Conservation (phyloP, 805 yeast species). For the Scheffersomyces lignosus region DNA sequence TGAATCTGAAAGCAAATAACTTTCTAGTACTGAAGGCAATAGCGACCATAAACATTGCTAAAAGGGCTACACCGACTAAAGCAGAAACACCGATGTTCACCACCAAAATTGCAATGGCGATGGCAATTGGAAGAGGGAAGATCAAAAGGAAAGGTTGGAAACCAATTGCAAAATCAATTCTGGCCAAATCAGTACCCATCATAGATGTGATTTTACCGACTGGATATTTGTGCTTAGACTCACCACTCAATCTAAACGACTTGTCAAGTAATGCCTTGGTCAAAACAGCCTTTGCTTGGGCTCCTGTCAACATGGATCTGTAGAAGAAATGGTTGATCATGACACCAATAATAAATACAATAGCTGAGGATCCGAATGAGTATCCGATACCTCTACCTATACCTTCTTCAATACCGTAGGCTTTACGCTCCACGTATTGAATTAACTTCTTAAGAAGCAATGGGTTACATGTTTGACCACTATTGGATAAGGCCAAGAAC, state of each 20-base stretch:
- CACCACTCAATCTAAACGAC: conserved; percentile 19
- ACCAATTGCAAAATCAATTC: conserved; percentile 28
- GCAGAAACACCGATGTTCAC: conserved; percentile 24
- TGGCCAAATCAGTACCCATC: conserved; percentile 28
- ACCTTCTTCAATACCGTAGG: conserved; percentile 21
- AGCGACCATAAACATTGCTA: conserved; percentile 28
- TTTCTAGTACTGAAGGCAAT: conserved; percentile 50
- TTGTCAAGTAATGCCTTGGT: conserved; percentile 25
- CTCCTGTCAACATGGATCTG: conserved; percentile 25
- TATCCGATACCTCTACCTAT: conserved; percentile 37
- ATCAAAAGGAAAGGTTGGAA: conserved; percentile 24
- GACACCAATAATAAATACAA: conserved; percentile 24
- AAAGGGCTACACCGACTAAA: conserved; percentile 25
- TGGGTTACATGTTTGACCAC: conserved; percentile 31
- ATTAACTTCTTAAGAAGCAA: conserved; percentile 39
- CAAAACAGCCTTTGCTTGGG: conserved; percentile 24
- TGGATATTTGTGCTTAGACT: conserved; percentile 21
- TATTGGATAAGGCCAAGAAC: conserved; percentile 23
- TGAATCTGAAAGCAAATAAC: conserved; percentile 55
- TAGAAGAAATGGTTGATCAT: conserved; percentile 24
- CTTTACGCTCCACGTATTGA: conserved; percentile 29
- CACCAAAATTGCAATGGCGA: conserved; percentile 23
- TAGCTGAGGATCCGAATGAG: conserved; percentile 35
- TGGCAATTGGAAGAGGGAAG: conserved; percentile 24
- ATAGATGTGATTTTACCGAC: conserved; percentile 25